Percentiles rank a stretch among this genome's conserved stretches.
phyloP scores from a whole-genome alignment of 179 eudicot genomes.

The Spergularia azorica region DNA sequence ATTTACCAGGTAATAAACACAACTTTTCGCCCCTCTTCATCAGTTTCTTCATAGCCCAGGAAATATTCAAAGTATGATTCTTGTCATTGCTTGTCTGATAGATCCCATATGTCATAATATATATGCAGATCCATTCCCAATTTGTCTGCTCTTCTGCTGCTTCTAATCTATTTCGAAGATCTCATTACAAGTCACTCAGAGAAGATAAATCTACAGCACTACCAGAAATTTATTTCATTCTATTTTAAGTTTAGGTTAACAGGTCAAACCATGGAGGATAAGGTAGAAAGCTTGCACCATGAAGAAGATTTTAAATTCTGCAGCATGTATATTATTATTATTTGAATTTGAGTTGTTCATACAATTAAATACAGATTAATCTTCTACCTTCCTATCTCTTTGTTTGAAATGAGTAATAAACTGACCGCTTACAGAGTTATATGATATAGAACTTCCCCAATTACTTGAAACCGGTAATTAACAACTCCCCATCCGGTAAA shows the following conservation, averaged over 20 bases:
- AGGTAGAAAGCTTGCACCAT: no score
- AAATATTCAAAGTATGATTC: background rate
- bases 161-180: background rate
- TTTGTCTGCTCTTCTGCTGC: slow-evolving; percentile 12
- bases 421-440: no score
- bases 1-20: slow-evolving; percentile 19
- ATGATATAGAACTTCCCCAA: no score
- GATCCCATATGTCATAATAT: background rate
- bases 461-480: no score
- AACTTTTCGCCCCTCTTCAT: background rate
- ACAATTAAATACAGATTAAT: no score
- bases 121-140: slow-evolving; percentile 17
- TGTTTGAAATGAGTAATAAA: no score
- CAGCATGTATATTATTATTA: no score
- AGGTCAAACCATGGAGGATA: no score
- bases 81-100: background rate
- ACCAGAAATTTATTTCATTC: background rate
- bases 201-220: background rate
- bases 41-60: background rate
- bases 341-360: no score
- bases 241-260: background rate
- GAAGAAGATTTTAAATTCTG: no score
- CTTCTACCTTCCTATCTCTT: no score
- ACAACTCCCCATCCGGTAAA: no score
- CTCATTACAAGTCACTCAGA: background rate